Evolutionary conservation across 805 yeast genomes (phyloP).

Genomic region (Maudiozyma turicensis): DNA sequence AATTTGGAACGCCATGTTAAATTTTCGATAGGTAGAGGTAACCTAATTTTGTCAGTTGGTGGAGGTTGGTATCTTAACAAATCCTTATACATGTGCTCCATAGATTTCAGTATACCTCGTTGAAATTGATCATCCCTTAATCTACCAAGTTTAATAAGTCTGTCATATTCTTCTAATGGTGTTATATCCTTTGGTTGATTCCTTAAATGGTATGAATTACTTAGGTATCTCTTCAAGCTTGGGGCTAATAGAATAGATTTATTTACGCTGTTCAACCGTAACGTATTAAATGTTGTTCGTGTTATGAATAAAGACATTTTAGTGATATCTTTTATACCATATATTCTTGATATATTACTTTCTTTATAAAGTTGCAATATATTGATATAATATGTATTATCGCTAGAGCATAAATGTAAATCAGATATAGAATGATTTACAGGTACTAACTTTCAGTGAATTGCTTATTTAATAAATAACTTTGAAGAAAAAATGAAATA

Average conservation of each 20-base stretch:
- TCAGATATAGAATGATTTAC: background rate
- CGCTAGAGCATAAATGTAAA: background rate
- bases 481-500: no score
- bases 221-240: no score
- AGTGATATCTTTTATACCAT: no score
- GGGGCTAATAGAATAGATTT: no score
- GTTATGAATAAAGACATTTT: no score
- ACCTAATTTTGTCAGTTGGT: conserved; percentile 30
- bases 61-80: conserved; percentile 56
- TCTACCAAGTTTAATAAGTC: conserved; percentile 38
- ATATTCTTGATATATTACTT: no score
- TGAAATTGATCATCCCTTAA: conserved; percentile 73
- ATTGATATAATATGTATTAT: no score
- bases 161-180: conserved; percentile 45
- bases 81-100: conserved; percentile 49
- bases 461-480: no score
- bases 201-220: background rate
- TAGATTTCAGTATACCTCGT: conserved; percentile 53
- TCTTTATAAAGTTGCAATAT: no score
- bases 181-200: conserved; percentile 15
- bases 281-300: no score
- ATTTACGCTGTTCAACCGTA: no score
- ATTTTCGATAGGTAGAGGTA: conserved; percentile 39
- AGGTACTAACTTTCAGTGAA: background rate
- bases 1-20: conserved; percentile 36